Base-by-base conservation (phyloP, 768 basidiomycete species). In the Crepidotus variabilis region DNA sequence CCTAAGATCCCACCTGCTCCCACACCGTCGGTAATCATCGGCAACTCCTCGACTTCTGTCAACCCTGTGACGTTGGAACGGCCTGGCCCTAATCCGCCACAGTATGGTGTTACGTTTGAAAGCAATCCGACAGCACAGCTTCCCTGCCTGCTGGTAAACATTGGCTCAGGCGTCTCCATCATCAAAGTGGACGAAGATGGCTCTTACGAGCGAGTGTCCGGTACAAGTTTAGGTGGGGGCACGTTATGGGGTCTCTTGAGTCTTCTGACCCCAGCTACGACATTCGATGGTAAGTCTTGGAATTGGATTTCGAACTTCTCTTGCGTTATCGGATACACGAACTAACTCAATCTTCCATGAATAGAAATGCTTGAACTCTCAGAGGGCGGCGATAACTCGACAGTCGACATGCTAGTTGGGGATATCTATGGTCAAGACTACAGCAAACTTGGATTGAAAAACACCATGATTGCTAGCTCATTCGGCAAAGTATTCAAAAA, bases 351-450 rank as follows among this genome's bases (percentile, higher is more conserved):
- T 47, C 55, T 43, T 53, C 11, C 13, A 1, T 28, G 54, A 55
- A 57, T 74, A 99, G 97, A 98, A 71, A 99, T 99, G 96, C 77
- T 99, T 61, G 83, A 86, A 7, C 79, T 99, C 20, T 97, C 97
- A 0, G 97, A 99, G 72, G 70, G 82, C 67, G 97, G 97, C 36
- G 92, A 97, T 73, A 98, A 99, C 68, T 84, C 90, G 45, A 80
- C 81, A 5, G 95, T 98, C 13, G 97, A 99, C 71, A 98, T 98
- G 96, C 86, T 98, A 49, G 95, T 99, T 47, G 96, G 97, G 34
- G 97, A 99, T 74, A 99, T 99, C 63, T 99, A 97, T 70, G 93
- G 97, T n/a, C 89, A 92, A 62, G 97, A 98, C 74, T 98, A 98
- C 75, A 86, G 83, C 70, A 88, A 90, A 59, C 84, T 99, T 34